Percentiles rank a stretch among this genome's conserved stretches.
Evolutionary conservation across 1,284 basidiomycete genomes (phyloP).

Genomic region (Ceratobasidium sp.): DNA sequence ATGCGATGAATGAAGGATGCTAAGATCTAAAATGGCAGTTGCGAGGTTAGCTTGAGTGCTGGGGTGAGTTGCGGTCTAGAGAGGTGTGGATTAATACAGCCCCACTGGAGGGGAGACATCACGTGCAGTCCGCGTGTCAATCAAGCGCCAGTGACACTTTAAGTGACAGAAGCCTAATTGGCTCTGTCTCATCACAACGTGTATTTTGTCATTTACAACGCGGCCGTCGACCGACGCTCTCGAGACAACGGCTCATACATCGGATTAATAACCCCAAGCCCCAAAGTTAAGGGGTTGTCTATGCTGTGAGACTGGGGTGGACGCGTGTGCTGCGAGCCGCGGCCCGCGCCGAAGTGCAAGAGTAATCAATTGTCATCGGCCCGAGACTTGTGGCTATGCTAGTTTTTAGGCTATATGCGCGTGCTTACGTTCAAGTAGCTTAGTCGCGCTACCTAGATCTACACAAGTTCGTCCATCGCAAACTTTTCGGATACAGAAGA

Average conservation of each 20-base stretch:
- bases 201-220: constrained; percentile 9
- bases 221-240: constrained; percentile 11
- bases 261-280: constrained; percentile 7
- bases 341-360: background rate
- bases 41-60: background rate
- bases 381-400: background rate
- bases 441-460: background rate
- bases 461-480: background rate
- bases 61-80: constrained; percentile 8
- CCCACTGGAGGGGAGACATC: constrained; percentile 28
- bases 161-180: constrained; percentile 22
- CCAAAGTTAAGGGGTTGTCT: background rate
- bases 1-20: constrained; percentile 1
- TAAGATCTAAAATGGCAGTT: background rate
- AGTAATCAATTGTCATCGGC: background rate
- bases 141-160: background rate
- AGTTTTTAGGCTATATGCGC: background rate
- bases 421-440: background rate
- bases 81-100: constrained; percentile 24
- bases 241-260: constrained; percentile 9
- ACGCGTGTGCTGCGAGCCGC: constrained; percentile 9
- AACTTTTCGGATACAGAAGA: background rate
- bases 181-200: constrained; percentile 37
- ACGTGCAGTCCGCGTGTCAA: constrained; percentile 38
- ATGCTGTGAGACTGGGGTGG: background rate